Percentiles rank a stretch among this genome's conserved stretches.
phyloP scores from a whole-genome alignment of 2,329 filamentous ascomycete genomes.

The Alternaria solani region DNA sequence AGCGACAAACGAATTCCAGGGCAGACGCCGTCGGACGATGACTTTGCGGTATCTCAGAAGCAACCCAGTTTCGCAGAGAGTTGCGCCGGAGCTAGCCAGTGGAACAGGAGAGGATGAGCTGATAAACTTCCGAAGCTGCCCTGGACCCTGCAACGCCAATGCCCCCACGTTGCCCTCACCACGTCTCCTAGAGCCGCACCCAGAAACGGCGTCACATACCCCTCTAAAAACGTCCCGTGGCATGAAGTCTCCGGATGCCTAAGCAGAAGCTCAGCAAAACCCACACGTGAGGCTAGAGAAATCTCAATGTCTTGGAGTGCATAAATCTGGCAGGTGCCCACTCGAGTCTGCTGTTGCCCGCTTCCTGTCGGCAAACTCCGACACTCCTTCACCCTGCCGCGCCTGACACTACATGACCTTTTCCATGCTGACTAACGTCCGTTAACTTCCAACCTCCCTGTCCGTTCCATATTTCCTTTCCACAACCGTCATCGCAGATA shows the following conservation, averaged over 20 bases:
- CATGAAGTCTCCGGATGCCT: neutral
- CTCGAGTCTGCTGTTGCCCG: conserved; percentile 8
- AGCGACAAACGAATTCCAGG: neutral
- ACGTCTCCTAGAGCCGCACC: neutral
- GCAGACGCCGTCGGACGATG: conserved; percentile 13
- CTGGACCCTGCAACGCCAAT: conserved; percentile 10
- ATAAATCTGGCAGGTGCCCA: conserved; percentile 18
- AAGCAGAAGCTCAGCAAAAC: neutral
- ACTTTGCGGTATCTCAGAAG: neutral
- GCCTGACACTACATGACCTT: conserved; percentile 6
- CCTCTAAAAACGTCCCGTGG: neutral
- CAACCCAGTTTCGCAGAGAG: neutral
- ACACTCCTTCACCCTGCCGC: conserved; percentile 26
- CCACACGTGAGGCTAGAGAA: neutral
- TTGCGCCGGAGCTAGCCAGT: conserved; percentile 13
- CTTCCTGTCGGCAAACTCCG: conserved; percentile 35
- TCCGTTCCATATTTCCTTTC: neutral
- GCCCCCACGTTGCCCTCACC: conserved; percentile 17
- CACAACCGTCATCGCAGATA: neutral
- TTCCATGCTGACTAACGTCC: neutral
- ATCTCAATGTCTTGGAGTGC: neutral
- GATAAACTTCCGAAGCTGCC: conserved; percentile 21
- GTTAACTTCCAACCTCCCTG: neutral
- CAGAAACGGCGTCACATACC: conserved; percentile 5
- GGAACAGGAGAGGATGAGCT: conserved; percentile 22